phyloP scores from a whole-genome alignment of 2,329 filamentous ascomycete genomes.

The Leptographium flavum region DNA sequence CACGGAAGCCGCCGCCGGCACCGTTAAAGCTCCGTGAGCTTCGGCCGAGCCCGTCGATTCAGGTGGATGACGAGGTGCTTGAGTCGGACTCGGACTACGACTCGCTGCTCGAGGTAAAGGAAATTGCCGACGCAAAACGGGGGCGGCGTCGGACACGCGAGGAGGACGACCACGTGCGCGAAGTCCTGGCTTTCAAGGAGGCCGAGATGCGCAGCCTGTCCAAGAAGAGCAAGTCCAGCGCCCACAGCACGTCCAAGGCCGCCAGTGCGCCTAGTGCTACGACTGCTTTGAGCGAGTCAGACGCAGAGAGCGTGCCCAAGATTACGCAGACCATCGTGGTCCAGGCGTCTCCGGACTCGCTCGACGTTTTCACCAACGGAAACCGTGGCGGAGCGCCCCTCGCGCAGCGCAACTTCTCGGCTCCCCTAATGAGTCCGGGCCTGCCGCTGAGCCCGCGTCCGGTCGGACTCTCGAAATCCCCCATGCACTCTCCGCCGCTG shows the following conservation, averaged over 20 bases:
- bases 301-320: too few species aligned
- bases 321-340: slow-evolving; percentile 17
- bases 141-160: slow-evolving; percentile 75
- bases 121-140: slow-evolving; percentile 43
- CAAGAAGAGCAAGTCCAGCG: slow-evolving; percentile 52
- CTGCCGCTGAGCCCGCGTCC: slow-evolving; percentile 47
- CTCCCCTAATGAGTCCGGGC: slow-evolving; percentile 42
- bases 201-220: slow-evolving; percentile 58
- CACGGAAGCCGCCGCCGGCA: slow-evolving; percentile 71
- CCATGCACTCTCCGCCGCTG: slow-evolving; percentile 49
- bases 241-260: slow-evolving; percentile 22
- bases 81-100: slow-evolving; percentile 81
- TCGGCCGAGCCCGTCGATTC: slow-evolving; percentile 15
- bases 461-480: slow-evolving; percentile 30
- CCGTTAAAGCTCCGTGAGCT: slow-evolving; percentile 56
- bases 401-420: slow-evolving; percentile 13
- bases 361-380: slow-evolving; percentile 36
- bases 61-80: slow-evolving; percentile 41
- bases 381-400: slow-evolving; percentile 11
- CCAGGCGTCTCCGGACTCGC: slow-evolving; percentile 12
- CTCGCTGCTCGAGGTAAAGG: slow-evolving; percentile 56
- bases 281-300: too few species aligned
- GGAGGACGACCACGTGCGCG: slow-evolving; percentile 70
- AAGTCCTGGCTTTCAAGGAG: slow-evolving; percentile 51
- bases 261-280: background rate